phyloP scores from a whole-genome alignment of 768 basidiomycete species.

The Pleurotus platypus region DNA sequence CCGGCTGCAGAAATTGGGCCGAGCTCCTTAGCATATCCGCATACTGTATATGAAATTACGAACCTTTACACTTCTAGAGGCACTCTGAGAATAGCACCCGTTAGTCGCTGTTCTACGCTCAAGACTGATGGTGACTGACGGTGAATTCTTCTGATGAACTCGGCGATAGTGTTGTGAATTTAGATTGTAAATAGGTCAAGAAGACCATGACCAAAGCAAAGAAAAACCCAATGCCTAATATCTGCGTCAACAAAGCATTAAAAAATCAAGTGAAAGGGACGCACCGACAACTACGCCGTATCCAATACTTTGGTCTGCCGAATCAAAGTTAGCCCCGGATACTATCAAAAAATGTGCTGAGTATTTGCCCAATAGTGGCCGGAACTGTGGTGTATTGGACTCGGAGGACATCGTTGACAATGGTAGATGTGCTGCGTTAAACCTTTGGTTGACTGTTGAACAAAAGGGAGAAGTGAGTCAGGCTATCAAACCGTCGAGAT shows the following conservation, averaged over 20 bases:
- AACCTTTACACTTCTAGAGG: constrained; percentile 44
- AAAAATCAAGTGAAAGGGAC: background rate
- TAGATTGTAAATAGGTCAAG: constrained; percentile 41
- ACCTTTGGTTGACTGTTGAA: too few relatives aligned
- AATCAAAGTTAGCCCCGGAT: too few relatives aligned
- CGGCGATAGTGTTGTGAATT: constrained; percentile 43
- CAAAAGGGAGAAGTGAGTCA: too few relatives aligned
- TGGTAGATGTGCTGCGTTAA: too few relatives aligned
- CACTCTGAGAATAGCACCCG: constrained; percentile 24
- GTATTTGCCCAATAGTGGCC: too few relatives aligned
- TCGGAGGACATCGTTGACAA: too few relatives aligned
- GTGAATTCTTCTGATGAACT: constrained; percentile 45
- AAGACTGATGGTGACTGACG: constrained; percentile 18
- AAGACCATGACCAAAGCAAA: constrained; percentile 45
- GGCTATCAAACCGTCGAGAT: too few relatives aligned
- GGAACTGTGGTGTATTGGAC: too few relatives aligned
- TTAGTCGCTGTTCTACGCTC: background rate
- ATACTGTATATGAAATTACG: background rate
- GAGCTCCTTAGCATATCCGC: background rate
- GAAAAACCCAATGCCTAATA: constrained; percentile 45
- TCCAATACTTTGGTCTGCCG: constrained; percentile 38
- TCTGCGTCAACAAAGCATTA: background rate
- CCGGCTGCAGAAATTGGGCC: constrained; percentile 26
- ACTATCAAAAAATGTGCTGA: too few relatives aligned
- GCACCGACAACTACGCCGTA: constrained; percentile 47